Evolutionary conservation across 2,329 filamentous ascomycete species (phyloP).

Genomic region (Botrytis aclada): DNA sequence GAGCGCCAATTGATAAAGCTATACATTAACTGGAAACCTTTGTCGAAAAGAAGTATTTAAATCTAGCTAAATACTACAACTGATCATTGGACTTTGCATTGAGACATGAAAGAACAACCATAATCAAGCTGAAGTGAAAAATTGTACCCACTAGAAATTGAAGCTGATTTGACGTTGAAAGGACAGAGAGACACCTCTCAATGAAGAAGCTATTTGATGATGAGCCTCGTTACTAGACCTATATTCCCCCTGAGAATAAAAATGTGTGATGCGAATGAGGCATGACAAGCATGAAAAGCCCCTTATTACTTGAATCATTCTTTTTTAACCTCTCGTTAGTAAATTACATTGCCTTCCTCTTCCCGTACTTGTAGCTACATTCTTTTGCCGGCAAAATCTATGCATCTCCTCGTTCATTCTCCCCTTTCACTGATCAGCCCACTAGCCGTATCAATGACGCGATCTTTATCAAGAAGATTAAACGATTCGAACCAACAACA

Average conservation of each 20-base stretch:
- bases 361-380: too few species aligned
- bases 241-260: not conserved
- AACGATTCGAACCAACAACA: too few species aligned
- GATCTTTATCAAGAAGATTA: too few species aligned
- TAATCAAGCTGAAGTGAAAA: not conserved
- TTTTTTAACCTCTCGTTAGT: not conserved
- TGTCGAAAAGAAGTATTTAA: not conserved
- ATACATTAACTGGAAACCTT: not conserved
- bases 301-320: too few species aligned
- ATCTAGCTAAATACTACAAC: not conserved
- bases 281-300: not conserved
- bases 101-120: not conserved
- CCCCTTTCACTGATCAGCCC: too few species aligned
- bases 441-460: too few species aligned
- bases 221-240: not conserved
- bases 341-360: too few species aligned
- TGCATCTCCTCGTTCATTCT: too few species aligned
- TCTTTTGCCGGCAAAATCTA: too few species aligned
- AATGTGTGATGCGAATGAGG: not conserved
- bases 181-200: not conserved
- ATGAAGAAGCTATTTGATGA: not conserved
- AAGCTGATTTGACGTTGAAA: not conserved
- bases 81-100: not conserved
- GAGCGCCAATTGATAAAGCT: not conserved
- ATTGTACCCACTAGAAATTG: not conserved